Base-by-base conservation (phyloP, 345 rosid species). In the Moricandia arvensis region DNA sequence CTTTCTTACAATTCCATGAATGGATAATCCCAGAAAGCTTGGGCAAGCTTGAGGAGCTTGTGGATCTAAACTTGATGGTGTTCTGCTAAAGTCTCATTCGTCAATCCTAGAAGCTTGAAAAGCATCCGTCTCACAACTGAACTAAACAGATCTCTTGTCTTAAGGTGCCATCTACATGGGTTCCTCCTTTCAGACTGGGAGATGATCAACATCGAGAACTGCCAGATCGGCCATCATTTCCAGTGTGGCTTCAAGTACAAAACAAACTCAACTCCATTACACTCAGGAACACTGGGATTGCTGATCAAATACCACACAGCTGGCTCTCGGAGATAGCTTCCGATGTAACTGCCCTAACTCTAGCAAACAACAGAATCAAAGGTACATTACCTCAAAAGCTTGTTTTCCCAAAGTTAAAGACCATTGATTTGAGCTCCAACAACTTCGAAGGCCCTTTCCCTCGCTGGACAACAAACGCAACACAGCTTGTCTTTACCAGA, bases 231-330 rank as follows among this genome's bases (percentile, higher is more conserved):
- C 80, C 90, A 37, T 51, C 41, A 1, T 88, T 88, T 72, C 89
- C 93, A 4, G 62, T 72, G 68, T 88, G 93, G 93, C 85, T 88
- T 62, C 86, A 79, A 66, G 76, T 82, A 75, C 93, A 86, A 71
- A 85, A 74, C 55, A 59, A 81, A 29, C 81, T 86, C 31, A 66
- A 57, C 73, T 74, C 10, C 12, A 80, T 87, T 30, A 63, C 60
- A 70, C 69, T 88, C 43, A 71, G 73, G 54, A 85, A 85, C 73
- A 82, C 73, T 12, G 83, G 86, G 49, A 84, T 88, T 7, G 82
- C 77, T n/a, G 93, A 75, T 53, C 69, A 79, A 17, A 80, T 88
- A 47, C 86, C 89, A 0, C 83, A 11, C 5, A 65, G 73, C 26
- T 85, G 86, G 88, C 79, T 77, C 59, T 60, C 79, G 0, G 64